Percentiles rank a stretch among this genome's conserved stretches.
These are phyloP conservation scores for Phytophthora pseudosyringae DNA, from an alignment of 352 stramenopile species.

Conservation along the genomic window DNA sequence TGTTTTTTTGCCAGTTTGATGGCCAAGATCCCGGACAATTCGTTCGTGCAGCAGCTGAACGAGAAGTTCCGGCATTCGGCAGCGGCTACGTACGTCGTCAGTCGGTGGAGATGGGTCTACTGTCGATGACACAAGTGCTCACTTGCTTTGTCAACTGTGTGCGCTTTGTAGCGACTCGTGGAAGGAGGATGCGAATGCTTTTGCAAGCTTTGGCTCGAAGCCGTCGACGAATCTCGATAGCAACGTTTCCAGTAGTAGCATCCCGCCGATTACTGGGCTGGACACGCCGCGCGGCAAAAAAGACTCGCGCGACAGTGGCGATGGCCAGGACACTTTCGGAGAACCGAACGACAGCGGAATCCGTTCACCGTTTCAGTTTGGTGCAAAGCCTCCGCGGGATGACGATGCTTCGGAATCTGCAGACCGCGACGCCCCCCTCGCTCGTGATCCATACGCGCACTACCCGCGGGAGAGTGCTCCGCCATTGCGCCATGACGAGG, in stretches of 20 bases:
- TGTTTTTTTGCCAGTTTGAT: conserved; percentile 39
- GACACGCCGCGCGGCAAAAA: conserved; percentile 29
- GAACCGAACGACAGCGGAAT: conserved; percentile 29
- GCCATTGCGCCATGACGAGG: conserved; percentile 46
- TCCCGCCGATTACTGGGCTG: conserved; percentile 36
- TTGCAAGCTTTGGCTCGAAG: conserved; percentile 17
- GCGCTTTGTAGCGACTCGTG: conserved; percentile 52
- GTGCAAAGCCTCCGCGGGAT: conserved; percentile 19
- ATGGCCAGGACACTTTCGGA: conserved; percentile 28
- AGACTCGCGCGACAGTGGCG: conserved; percentile 2
- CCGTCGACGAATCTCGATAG: conserved; percentile 21
- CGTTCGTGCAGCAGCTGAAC: conserved; percentile 61
- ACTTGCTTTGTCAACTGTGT: neutral
- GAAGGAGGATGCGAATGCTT: conserved; percentile 31
- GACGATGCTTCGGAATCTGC: conserved; percentile 7
- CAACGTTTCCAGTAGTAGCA: conserved; percentile 23
- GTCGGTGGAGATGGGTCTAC: neutral
- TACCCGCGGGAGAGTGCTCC: conserved; percentile 20
- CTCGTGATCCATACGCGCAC: conserved; percentile 49
- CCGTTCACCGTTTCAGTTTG: conserved; percentile 64
- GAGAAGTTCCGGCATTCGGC: conserved; percentile 55
- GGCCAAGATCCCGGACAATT: conserved; percentile 51
- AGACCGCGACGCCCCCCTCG: conserved; percentile 36
- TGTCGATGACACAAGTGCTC: neutral
- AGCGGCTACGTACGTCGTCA: conserved; percentile 46